phyloP scores from a whole-genome alignment of 805 yeast species.

The Nakazawaea pomicola region DNA sequence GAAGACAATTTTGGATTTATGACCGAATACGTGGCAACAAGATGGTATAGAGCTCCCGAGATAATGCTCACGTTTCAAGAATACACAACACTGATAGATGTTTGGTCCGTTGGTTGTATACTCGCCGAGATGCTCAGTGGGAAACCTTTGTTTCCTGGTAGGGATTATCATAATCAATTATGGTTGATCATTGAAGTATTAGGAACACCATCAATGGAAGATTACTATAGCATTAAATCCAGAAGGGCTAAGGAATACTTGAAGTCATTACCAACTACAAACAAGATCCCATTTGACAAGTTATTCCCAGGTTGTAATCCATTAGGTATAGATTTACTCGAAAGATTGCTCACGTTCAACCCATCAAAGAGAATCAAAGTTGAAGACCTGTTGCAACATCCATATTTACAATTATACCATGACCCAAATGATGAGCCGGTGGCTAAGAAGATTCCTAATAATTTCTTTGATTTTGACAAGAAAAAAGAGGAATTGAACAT shows the following conservation, averaged over 20 bases:
- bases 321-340: constrained; percentile 59
- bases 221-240: constrained; percentile 68
- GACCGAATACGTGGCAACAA: constrained; percentile 97
- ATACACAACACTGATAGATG: constrained; percentile 91
- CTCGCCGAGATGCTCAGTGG: constrained; percentile 86
- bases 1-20: constrained; percentile 72
- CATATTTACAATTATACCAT: constrained; percentile 82
- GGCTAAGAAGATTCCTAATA: constrained; percentile 77
- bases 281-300: constrained; percentile 50
- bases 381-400: constrained; percentile 78
- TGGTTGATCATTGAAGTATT: constrained; percentile 77
- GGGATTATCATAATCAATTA: constrained; percentile 88
- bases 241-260: constrained; percentile 88
- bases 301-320: constrained; percentile 55
- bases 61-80: constrained; percentile 93
- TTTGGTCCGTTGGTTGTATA: constrained; percentile 97
- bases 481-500: constrained; percentile 73
- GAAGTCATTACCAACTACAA: constrained; percentile 66
- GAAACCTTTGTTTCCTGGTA: constrained; percentile 87
- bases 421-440: constrained; percentile 93
- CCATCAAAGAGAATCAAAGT: constrained; percentile 82
- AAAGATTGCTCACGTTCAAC: constrained; percentile 74
- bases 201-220: constrained; percentile 85
- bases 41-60: constrained; percentile 98
- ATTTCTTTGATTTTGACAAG: constrained; percentile 86